Base-by-base conservation (phyloP, 441 rosid species). In the Erodium moschatum region DNA sequence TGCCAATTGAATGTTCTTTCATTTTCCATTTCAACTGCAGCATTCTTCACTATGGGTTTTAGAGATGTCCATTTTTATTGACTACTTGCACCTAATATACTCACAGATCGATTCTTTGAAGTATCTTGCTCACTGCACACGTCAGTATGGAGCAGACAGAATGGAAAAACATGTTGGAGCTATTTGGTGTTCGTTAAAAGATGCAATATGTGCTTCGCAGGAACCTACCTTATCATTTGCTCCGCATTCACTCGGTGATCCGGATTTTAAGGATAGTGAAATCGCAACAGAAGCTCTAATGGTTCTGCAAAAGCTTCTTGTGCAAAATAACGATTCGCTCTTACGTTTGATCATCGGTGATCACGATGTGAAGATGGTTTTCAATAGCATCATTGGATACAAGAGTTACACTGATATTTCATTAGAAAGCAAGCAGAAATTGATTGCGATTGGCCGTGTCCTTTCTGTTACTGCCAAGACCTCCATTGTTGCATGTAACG, bases 51-150 rank as follows among this genome's bases (percentile, higher is more conserved):
- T 67, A 67, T 68, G 69, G 54, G 80, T 31, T 31, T 64, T 71
- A 64, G 27, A 71, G 46, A 40, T 75, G 44, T 70, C 64, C 64
- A 67, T 72, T 50, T 52, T 66, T 74, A 65, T 61, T 74, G 70
- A 69, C 71, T 31, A 0, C 6, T 65, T 52, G 40, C 73, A 20
- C 1, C 73, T 58, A 66, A 38, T 74, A 69, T 77, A 60, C 73
- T 71, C 62, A 19, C 77, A 93, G 96, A 86, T 89, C 79, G 98
- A 93, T 81, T 88, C 97, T 73, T 82, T 91, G 80, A 89, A 81
- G 81, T 91, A 78, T 75, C 85, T 93, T 60, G 70, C 79, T 60
- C 68, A 77, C 77, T 88, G 98, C 79, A 74, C 76, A 0, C 33
- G 71, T 54, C 85, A 80, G 52, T 93, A 87, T 81, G 96, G 96